phyloP scores from a whole-genome alignment of 2,329 filamentous ascomycete species.

The Trichoderma breve region DNA sequence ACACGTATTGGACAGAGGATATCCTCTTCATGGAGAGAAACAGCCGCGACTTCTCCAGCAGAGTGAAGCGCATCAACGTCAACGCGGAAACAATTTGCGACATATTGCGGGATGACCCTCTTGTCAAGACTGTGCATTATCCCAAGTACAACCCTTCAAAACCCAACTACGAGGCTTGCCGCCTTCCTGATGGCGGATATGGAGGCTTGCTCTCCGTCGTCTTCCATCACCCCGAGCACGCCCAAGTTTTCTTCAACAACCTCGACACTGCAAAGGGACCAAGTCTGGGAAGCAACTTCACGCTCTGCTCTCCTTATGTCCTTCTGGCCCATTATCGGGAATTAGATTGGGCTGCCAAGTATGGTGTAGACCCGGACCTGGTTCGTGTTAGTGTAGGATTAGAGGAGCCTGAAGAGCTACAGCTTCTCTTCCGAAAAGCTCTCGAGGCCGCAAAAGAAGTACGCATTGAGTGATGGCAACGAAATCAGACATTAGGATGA shows the following conservation, averaged over 20 bases:
- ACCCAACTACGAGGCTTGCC: conserved; percentile 74
- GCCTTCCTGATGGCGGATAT: conserved; percentile 74
- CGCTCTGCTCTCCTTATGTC: conserved; percentile 85
- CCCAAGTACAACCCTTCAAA: conserved; percentile 73
- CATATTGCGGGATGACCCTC: conserved; percentile 58
- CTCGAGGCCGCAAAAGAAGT: conserved; percentile 53
- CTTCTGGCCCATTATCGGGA: conserved; percentile 89
- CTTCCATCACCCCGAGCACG: conserved; percentile 68
- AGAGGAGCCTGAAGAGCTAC: conserved; percentile 70
- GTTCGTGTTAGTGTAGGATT: conserved; percentile 87
- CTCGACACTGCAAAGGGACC: conserved; percentile 90
- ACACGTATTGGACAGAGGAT: conserved; percentile 93
- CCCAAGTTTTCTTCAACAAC: conserved; percentile 79
- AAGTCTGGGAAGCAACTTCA: conserved; percentile 95
- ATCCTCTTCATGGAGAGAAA: conserved; percentile 94
- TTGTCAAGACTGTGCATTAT: conserved; percentile 80
- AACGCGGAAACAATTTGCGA: conserved; percentile 84
- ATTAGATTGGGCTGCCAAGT: conserved; percentile 82
- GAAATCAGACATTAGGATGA: background rate
- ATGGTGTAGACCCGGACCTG: conserved; percentile 76
- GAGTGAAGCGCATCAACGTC: conserved; percentile 79
- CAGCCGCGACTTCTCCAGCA: conserved; percentile 81
- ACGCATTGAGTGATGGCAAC: background rate
- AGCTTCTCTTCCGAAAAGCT: conserved; percentile 64
- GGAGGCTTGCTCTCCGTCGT: conserved; percentile 85